phyloP scores from a whole-genome alignment of 768 basidiomycete species.

The Auricularia heimuer region DNA sequence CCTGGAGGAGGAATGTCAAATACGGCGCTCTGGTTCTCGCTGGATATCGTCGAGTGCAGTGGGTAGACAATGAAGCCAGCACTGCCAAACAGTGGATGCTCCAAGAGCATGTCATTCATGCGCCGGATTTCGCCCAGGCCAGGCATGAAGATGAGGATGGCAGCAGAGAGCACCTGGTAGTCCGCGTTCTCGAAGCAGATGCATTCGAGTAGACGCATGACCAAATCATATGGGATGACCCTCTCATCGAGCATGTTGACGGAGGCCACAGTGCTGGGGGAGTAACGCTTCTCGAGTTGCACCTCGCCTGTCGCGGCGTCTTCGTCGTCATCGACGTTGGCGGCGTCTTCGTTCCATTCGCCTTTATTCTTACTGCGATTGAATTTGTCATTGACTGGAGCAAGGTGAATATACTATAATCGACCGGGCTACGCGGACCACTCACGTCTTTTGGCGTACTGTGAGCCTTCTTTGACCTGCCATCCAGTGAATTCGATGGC shows the following conservation, averaged over 20 bases:
- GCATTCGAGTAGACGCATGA: slow-evolving; percentile 70
- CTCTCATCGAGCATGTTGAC: slow-evolving; percentile 83
- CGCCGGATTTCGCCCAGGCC: slow-evolving; percentile 90
- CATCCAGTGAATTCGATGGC: slow-evolving; percentile 75
- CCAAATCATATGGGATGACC: slow-evolving; percentile 84
- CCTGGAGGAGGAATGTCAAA: slow-evolving; percentile 80
- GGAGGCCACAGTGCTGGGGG: slow-evolving; percentile 58
- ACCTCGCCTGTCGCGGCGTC: slow-evolving; percentile 33
- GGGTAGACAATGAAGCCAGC: slow-evolving; percentile 67
- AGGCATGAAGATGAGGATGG: slow-evolving; percentile 88
- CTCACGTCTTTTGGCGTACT: slow-evolving; percentile 66
- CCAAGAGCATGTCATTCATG: slow-evolving; percentile 67
- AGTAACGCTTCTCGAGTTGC: slow-evolving; percentile 74
- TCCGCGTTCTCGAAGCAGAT: slow-evolving; percentile 61
- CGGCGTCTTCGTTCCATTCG: slow-evolving; percentile 75
- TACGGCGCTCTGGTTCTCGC: slow-evolving; percentile 81
- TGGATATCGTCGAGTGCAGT: slow-evolving; percentile 87
- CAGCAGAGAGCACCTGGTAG: slow-evolving; percentile 54
- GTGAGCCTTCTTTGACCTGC: slow-evolving; percentile 70
- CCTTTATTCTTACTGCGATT: slow-evolving; percentile 47
- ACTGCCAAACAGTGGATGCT: slow-evolving; percentile 64
- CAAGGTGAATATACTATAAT: not conserved
- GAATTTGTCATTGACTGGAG: slow-evolving; percentile 51
- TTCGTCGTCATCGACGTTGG: slow-evolving; percentile 60
- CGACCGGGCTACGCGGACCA: slow-evolving; percentile 3